Conservation (phyloP, 2,329 filamentous ascomycete genomes). For the Aspergillus proliferans region DNA sequence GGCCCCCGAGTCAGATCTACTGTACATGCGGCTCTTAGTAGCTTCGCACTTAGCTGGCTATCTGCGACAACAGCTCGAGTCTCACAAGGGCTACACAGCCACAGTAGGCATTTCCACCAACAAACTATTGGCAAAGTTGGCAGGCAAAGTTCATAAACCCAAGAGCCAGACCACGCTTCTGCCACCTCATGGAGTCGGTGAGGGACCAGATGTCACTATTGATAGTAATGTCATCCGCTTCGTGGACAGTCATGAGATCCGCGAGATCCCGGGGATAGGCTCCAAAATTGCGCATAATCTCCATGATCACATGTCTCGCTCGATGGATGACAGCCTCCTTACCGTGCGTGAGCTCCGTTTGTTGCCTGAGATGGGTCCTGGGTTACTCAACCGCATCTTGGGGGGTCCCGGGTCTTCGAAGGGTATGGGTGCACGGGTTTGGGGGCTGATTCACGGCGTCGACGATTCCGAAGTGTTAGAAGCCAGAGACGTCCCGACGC, state of each 20-base stretch:
- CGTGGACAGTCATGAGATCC: slow-evolving; percentile 68
- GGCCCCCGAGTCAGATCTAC: slow-evolving; percentile 10
- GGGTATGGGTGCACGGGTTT: slow-evolving; percentile 66
- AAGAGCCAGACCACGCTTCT: slow-evolving; percentile 79
- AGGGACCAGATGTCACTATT: slow-evolving; percentile 11
- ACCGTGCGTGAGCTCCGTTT: slow-evolving; percentile 61
- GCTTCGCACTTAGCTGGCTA: slow-evolving; percentile 76
- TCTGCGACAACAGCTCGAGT: slow-evolving; percentile 65
- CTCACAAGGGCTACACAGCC: slow-evolving; percentile 74
- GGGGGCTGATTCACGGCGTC: slow-evolving; percentile 73
- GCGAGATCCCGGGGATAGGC: slow-evolving; percentile 79
- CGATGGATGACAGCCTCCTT: slow-evolving; percentile 47
- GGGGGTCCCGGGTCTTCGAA: slow-evolving; percentile 63
- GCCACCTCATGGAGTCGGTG: slow-evolving; percentile 49
- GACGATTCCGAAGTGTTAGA: slow-evolving; percentile 69
- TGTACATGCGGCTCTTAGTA: slow-evolving; percentile 60
- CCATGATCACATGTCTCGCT: slow-evolving; percentile 51
- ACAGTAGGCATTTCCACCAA: slow-evolving; percentile 84
- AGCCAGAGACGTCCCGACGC: slow-evolving; percentile 66
- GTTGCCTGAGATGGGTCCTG: slow-evolving; percentile 57
- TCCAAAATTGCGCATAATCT: slow-evolving; percentile 67
- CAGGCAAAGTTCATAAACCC: slow-evolving; percentile 78
- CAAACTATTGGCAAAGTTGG: slow-evolving; percentile 80
- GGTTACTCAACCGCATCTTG: slow-evolving; percentile 62
- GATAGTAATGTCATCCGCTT: slow-evolving; percentile 58